Conservation (phyloP, 2,329 filamentous ascomycete genomes). For the Fusarium sarcochroum region DNA sequence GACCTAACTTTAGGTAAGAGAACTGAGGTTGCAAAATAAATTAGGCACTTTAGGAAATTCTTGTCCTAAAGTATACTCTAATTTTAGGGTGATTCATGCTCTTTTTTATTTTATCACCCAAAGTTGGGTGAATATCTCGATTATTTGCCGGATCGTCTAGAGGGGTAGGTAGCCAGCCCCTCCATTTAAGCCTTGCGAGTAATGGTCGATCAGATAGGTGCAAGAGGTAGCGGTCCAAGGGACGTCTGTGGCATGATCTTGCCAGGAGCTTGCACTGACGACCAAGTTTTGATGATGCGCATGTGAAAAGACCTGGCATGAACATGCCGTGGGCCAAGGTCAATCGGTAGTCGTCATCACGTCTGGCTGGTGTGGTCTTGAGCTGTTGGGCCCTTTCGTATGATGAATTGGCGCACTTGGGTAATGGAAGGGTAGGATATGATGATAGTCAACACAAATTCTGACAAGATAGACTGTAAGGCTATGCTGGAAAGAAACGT, state of each 20-base stretch:
- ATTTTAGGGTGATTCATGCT: too few relatives aligned
- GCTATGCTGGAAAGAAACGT: not conserved
- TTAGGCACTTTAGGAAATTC: too few relatives aligned
- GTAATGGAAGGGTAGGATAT: not conserved
- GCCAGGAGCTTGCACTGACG: not conserved
- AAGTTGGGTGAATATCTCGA: too few relatives aligned
- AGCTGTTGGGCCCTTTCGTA: not conserved
- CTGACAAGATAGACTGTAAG: not conserved
- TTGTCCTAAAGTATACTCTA: too few relatives aligned
- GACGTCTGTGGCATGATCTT: not conserved
- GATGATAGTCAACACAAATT: not conserved
- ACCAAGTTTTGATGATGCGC: not conserved
- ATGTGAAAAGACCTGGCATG: not conserved
- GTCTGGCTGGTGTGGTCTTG: not conserved
- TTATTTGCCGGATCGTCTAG: too few relatives aligned
- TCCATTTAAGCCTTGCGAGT: not conserved
- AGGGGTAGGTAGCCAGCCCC: too few relatives aligned
- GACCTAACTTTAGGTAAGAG: too few relatives aligned
- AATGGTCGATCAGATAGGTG: not conserved
- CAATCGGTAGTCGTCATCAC: slow-evolving; percentile 5
- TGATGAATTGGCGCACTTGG: not conserved
- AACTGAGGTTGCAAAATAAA: too few relatives aligned
- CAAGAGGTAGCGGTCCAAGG: not conserved
- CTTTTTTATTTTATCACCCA: too few relatives aligned
- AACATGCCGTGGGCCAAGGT: not conserved